phyloP scores from a whole-genome alignment of 2,329 filamentous ascomycete species.

The Annulohypoxylon truncatum region DNA sequence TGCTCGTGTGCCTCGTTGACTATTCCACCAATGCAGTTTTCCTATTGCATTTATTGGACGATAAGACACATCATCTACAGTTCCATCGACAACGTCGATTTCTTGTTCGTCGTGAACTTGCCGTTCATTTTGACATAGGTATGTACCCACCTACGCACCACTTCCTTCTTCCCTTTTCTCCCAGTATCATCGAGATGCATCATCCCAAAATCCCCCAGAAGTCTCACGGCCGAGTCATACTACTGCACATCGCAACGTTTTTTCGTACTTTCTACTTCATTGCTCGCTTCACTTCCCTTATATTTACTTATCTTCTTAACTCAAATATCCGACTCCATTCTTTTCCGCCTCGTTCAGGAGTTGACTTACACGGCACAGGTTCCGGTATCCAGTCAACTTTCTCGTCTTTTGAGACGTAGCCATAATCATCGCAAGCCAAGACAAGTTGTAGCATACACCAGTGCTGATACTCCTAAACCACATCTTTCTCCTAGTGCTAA shows the following conservation, averaged over 20 bases:
- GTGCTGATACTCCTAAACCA: neutral
- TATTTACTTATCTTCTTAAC: neutral
- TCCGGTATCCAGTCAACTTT: neutral
- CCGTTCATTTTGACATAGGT: neutral
- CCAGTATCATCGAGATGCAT: neutral
- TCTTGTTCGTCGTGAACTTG: neutral
- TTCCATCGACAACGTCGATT: neutral
- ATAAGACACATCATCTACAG: neutral
- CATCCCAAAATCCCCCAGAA: neutral
- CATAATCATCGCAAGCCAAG: neutral
- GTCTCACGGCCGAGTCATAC: neutral
- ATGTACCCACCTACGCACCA: neutral
- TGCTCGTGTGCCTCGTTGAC: neutral
- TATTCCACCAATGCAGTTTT: neutral
- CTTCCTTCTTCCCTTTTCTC: neutral
- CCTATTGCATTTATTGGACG: neutral
- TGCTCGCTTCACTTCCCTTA: neutral
- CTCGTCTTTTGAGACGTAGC: neutral
- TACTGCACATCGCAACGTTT: neutral
- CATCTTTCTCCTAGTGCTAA: neutral
- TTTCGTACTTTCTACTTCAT: neutral
- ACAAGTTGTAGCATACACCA: neutral
- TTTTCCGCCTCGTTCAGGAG: neutral
- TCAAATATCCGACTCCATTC: neutral
- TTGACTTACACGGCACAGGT: slow-evolving; percentile 18